Percentiles rank a stretch among this genome's conserved stretches.
Evolutionary conservation across 1,139 yeast species (phyloP).

Genomic region (Debaryomyces nepalensis): DNA sequence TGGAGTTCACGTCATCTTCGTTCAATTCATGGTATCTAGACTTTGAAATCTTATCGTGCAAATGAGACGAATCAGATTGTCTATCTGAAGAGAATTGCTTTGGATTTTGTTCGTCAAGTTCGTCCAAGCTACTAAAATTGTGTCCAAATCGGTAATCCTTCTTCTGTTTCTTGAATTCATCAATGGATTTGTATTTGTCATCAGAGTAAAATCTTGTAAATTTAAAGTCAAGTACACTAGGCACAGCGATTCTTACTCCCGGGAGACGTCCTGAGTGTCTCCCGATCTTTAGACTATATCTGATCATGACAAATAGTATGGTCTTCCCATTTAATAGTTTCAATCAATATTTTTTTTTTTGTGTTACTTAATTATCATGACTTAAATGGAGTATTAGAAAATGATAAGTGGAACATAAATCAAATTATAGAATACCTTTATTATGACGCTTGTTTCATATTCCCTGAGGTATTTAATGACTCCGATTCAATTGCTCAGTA

Average conservation of each 20-base stretch:
- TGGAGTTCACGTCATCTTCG: conserved; percentile 28
- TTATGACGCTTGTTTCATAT: conserved; percentile 2
- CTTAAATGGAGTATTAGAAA: conserved; percentile 3
- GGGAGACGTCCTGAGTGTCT: not conserved
- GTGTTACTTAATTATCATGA: conserved; percentile 5
- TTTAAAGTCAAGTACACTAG: not conserved
- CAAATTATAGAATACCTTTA: too few species aligned
- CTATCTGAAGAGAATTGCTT: conserved; percentile 15
- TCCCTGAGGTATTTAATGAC: not conserved
- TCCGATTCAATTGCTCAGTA: conserved; percentile 2
- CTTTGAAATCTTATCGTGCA: conserved; percentile 9
- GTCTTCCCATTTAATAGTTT: not conserved
- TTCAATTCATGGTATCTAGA: conserved; percentile 13
- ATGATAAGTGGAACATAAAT: not conserved
- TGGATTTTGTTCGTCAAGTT: conserved; percentile 19
- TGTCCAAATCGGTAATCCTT: conserved; percentile 41
- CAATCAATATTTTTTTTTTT: conserved; percentile 3
- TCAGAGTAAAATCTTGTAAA: conserved; percentile 20
- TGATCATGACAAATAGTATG: conserved; percentile 1
- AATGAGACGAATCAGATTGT: conserved; percentile 10
- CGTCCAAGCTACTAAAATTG: conserved; percentile 34
- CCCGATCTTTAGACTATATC: conserved; percentile 1
- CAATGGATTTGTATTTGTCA: conserved; percentile 28
- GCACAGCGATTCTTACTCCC: not conserved
- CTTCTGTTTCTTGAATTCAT: conserved; percentile 45